Evolutionary conservation across 768 basidiomycete genomes (phyloP), one percentile per base, ranked within the genome.

Genomic region (Kwoniella botswanensis): DNA sequence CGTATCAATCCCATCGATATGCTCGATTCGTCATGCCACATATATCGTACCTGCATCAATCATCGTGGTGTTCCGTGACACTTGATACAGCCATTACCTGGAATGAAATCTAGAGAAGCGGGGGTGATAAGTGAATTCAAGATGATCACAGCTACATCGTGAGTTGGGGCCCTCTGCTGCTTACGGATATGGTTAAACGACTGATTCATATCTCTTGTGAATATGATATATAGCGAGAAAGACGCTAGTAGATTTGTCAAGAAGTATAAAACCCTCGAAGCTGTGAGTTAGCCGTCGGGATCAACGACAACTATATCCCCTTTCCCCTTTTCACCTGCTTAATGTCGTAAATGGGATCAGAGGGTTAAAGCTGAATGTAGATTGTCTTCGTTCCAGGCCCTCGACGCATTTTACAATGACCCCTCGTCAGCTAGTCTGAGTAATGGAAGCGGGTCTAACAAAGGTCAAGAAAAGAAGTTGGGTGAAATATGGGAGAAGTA

Each of bases 401-500:
- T 83, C 62, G 83, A 82, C 50, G 70, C 72, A 29, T 84, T 79
- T 65, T 84, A 74, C 71, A 73, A 68, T 44, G 82, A 83, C 59
- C 62, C 68, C 1, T 29, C 70, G 12, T 79, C 82, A 13, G 79
- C 78, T 44, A 63, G 43, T 35, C 26, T 10, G 13, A 35, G 59
- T 21, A 44, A 56, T 54, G 65, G n/a, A 70, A 70, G 35, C 35
- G 35, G 65, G 70, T 74, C 15, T 10, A 68, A 57, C 17, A 78
- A 76, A 61, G 74, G 54, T 17, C 74, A 74, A 21, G 80, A 80
- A 53, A 81, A 82, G 77, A 83, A 83, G 68, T 56, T 83, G 17
- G 78, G 79, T 13, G 77, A 78, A 44, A 77, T 84, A 13, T 84
- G 82, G 79, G 82, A 84, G 55, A 61, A 70, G 53, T 82, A 77